These are phyloP conservation scores for Jacaranda mimosifolia DNA, from an alignment of 257 asterid species.

Conservation along the genomic window DNA sequence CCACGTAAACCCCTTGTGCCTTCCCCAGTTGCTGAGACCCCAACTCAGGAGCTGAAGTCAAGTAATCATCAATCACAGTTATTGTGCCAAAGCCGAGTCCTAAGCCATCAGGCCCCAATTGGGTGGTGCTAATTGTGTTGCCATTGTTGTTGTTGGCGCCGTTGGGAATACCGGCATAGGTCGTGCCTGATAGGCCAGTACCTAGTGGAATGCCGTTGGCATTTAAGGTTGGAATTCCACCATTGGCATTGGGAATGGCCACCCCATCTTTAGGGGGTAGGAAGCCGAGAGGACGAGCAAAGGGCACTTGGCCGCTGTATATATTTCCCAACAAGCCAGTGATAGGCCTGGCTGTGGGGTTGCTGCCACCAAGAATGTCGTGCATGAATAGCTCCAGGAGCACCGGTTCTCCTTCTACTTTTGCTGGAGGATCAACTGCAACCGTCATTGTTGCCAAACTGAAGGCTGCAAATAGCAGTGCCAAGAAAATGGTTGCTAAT, in stretches of 20 bases:
- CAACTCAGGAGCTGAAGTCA: slow-evolving; percentile 56
- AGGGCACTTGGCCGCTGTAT: slow-evolving; percentile 96
- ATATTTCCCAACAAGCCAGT: slow-evolving; percentile 86
- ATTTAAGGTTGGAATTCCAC: slow-evolving; percentile 76
- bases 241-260: slow-evolving; percentile 83
- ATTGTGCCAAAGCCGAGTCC: slow-evolving; percentile 71
- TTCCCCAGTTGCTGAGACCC: slow-evolving; percentile 70
- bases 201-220: slow-evolving; percentile 81
- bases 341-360: slow-evolving; percentile 88
- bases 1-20: slow-evolving; percentile 80
- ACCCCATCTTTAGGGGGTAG: slow-evolving; percentile 67
- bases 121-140: slow-evolving; percentile 32
- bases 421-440: slow-evolving; percentile 46
- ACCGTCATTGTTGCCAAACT: background rate
- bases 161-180: slow-evolving; percentile 53
- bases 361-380: slow-evolving; percentile 89
- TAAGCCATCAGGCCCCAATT: slow-evolving; percentile 59
- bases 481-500: slow-evolving; percentile 29
- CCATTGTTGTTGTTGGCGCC: slow-evolving; percentile 30
- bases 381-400: slow-evolving; percentile 86
- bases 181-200: slow-evolving; percentile 77
- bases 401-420: slow-evolving; percentile 31
- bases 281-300: slow-evolving; percentile 87
- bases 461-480: slow-evolving; percentile 46
- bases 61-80: slow-evolving; percentile 64